A percentile compares a stretch with the other conserved stretches of the same genome.
phyloP scores from a whole-genome alignment of 768 basidiomycete genomes.

The Suillus hirtellus region DNA sequence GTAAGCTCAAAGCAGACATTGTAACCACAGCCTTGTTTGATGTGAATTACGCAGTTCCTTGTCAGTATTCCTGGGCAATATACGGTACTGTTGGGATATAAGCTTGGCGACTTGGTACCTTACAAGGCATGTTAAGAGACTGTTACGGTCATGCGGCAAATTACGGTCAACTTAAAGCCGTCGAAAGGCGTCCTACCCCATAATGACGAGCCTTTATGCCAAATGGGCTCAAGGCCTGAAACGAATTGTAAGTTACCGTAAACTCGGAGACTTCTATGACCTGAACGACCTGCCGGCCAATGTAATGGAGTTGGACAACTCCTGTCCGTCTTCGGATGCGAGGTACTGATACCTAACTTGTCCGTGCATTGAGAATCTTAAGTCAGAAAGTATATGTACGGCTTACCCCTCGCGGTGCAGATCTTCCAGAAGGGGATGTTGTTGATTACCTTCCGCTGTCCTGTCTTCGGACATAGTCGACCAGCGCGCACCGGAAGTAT shows the following conservation, averaged over 20 bases:
- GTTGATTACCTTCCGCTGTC: background rate
- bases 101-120: background rate
- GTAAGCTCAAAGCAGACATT: background rate
- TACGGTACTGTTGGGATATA: background rate
- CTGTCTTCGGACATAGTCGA: conserved; percentile 1
- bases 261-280: background rate
- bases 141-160: background rate
- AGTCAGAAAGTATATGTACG: background rate
- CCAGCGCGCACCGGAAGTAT: background rate
- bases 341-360: background rate
- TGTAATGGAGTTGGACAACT: background rate
- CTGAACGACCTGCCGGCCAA: background rate
- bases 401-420: background rate
- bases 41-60: background rate
- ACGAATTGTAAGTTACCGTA: background rate
- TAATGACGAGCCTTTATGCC: background rate
- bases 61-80: background rate
- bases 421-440: background rate
- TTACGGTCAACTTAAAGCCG: background rate
- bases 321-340: background rate
- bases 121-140: background rate
- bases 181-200: background rate
- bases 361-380: background rate
- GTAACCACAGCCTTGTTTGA: background rate
- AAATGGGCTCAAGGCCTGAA: background rate